Evolutionary conservation across 805 yeast genomes (phyloP), one percentile per base, ranked within the genome.

Genomic region (Nadsonia fulvescens): DNA sequence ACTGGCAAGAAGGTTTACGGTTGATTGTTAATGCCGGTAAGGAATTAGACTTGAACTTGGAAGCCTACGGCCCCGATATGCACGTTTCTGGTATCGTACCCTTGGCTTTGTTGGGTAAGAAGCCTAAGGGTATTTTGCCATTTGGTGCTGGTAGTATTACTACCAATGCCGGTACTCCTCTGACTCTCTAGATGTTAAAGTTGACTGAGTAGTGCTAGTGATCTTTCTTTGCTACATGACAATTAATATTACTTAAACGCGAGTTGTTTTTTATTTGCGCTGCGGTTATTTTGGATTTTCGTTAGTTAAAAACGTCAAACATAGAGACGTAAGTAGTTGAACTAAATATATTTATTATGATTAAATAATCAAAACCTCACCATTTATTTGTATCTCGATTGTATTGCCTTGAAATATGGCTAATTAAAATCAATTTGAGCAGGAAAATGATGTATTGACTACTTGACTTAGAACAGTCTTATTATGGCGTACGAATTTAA

Each of bases 61-160:
- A 56, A 43, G 52, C 57, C 31, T 56, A 48, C 37, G 62, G 62
- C n/a, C 62, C 62, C n/a, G 63, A 57, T 32, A 57, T 56, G 63
- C 62, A 56, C 37, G 63, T 56, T 14, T 47, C 56, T 15, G 62
- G 62, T 15, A 57, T 56, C 27, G 63, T 56, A 9, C 62, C 62
- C 16, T 37, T 56, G 24, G 62, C 60, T 12, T 44, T 55, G 24
- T 36, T 33, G 20, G 53, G 49, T 34, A 55, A 54, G 49, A 47
- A 53, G 11, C 57, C 59, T 20, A 47, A 41, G 40, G 46, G 46
- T 16, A 46, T 54, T 25, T 32, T 36, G 35, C 58, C 56, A 9
- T 55, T 55, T 36, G 61, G 61, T 24, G 42, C 47, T 22, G 35
- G 47, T 8, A 31, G 42, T 16, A n/a, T n/a, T n/a, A 23, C 42